Base-by-base conservation (phyloP, 805 yeast genomes). In the Lipomyces mesembrius region DNA sequence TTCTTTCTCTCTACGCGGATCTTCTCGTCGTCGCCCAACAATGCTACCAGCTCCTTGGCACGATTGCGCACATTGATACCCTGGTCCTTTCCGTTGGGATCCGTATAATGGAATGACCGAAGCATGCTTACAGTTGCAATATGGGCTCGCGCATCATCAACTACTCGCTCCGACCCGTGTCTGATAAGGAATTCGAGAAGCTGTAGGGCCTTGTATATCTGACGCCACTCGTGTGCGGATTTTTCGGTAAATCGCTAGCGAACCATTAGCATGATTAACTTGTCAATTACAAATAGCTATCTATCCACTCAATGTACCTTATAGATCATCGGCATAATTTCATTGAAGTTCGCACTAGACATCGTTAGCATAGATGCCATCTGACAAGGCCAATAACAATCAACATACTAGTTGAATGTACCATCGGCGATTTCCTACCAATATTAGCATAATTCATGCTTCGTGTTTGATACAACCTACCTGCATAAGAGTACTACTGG, bases 151-250 rank as follows among this genome's bases (percentile, higher is more conserved):
- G 96, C 92, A 72, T 94, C 98, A 79, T 95, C 99, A 67, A 95
- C 95, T 72, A 95, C 92, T 67, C 98, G 84, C 79, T 95, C 99
- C 35, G 95, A 86, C 0, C 99, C 99, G 75, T 94, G 91, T 78
- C 91, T 91, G 71, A 95, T 84, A 73, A 95, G 83, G 77, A 91
- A 95, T 75, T 95, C 99, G 78, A 94, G 84, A 77, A 95, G 83
- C 77, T 93, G 98, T 74, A 95, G 83, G 2, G 97, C 88, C 80
- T 95, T 95, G 81, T 95, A 95, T 71, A 95, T 94, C 78, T 95
- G 99, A 77, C 99, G 87, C 99, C 99, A 95, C 79, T 95, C 98
- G 77, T 87, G 89, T 60, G 98, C 96, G 6, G 95, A 85, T 80
- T 95, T 95, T 78, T 95, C 99, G 6, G 98, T 94, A 80, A 95